Conservation (phyloP, 768 basidiomycete species). For the Serendipita indica region DNA sequence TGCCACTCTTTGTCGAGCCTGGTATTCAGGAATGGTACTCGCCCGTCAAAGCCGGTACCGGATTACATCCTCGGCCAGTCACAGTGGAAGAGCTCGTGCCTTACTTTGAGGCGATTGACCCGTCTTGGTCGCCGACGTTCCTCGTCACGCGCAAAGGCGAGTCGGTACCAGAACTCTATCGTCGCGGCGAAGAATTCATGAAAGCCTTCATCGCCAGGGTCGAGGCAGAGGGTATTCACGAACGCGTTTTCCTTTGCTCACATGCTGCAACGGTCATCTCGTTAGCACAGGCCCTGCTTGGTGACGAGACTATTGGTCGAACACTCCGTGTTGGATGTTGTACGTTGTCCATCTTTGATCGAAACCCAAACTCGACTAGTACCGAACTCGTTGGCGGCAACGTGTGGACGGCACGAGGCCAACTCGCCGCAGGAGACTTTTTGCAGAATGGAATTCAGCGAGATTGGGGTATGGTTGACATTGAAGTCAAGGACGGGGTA, state of each 20-base stretch:
- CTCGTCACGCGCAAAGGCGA: slow-evolving; percentile 65
- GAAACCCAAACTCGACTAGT: slow-evolving; percentile 28
- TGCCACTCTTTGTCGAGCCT: slow-evolving; percentile 69
- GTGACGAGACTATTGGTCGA: slow-evolving; percentile 24
- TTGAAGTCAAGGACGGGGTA: slow-evolving; percentile 38
- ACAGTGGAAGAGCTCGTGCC: slow-evolving; percentile 36
- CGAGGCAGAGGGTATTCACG: slow-evolving; percentile 28
- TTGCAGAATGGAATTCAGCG: slow-evolving; percentile 42
- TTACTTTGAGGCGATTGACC: slow-evolving; percentile 44
- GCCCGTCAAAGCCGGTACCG: slow-evolving; percentile 46
- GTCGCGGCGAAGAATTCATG: slow-evolving; percentile 40
- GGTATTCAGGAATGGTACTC: slow-evolving; percentile 73
- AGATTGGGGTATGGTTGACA: slow-evolving; percentile 75
- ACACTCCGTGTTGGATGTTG: slow-evolving; percentile 57
- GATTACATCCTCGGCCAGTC: slow-evolving; percentile 62
- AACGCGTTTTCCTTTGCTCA: slow-evolving; percentile 44
- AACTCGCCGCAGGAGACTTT: slow-evolving; percentile 43
- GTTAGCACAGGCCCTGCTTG: slow-evolving; percentile 43
- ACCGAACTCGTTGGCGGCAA: slow-evolving; percentile 24
- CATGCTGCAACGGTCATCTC: slow-evolving; percentile 67
- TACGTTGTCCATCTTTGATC: slow-evolving; percentile 33
- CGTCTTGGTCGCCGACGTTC: slow-evolving; percentile 42
- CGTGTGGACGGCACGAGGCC: slow-evolving; percentile 30
- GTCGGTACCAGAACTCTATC: slow-evolving; percentile 43
- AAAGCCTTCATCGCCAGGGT: slow-evolving; percentile 34